Evolutionary conservation across 768 basidiomycete genomes (phyloP).

Genomic region (Termitomyces sp.): DNA sequence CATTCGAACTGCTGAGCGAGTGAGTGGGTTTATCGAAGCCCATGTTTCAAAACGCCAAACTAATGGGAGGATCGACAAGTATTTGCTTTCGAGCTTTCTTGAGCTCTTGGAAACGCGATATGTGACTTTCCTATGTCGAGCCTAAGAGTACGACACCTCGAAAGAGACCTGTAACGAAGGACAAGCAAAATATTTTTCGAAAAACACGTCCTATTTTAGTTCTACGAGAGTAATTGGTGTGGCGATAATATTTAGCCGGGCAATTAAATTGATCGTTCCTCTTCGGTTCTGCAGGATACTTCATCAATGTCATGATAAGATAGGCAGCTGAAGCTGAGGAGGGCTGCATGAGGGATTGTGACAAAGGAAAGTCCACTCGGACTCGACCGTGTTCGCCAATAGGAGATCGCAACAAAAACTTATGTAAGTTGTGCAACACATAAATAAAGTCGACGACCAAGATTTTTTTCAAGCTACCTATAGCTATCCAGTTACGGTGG

Average conservation of each 20-base stretch:
- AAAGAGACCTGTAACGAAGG: neutral
- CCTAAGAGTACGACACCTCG: neutral
- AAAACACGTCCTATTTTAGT: neutral
- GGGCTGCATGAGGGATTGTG: neutral
- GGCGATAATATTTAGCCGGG: neutral
- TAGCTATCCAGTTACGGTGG: no score
- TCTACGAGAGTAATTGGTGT: neutral
- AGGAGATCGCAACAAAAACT: neutral
- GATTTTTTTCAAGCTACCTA: no score
- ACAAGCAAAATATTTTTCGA: neutral
- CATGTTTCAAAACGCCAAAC: constrained; percentile 6
- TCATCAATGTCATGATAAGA: neutral
- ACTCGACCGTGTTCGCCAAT: neutral
- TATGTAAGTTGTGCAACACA: no score
- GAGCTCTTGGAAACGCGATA: neutral
- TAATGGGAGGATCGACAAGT: neutral
- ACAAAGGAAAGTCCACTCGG: neutral
- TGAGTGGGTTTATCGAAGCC: constrained; percentile 8
- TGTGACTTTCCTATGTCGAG: neutral
- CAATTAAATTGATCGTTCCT: neutral
- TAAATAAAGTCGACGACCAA: no score
- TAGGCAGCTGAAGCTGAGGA: neutral
- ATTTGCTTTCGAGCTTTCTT: neutral
- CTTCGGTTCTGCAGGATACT: neutral
- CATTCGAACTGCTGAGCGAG: constrained; percentile 27